phyloP scores from a whole-genome alignment of 306 rosid species.

The Aeschynomene evenia region DNA sequence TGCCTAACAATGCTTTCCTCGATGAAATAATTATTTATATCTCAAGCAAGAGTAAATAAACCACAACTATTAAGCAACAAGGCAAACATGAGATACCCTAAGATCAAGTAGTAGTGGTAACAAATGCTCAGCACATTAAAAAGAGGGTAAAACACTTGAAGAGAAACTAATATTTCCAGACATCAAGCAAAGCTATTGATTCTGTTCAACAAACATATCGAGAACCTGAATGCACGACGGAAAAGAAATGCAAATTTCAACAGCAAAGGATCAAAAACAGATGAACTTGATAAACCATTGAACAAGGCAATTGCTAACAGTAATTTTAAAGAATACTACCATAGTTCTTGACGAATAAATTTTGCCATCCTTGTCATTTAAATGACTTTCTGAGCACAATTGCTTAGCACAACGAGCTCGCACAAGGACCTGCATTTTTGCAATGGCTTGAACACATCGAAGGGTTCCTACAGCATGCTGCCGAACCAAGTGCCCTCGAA shows the following conservation, averaged over 20 bases:
- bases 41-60: conserved; percentile 8
- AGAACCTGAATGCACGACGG: too few relatives aligned
- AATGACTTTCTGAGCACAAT: conserved; percentile 29
- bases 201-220: background rate
- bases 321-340: conserved; percentile 49
- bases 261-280: too few relatives aligned
- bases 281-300: too few relatives aligned
- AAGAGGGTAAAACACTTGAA: background rate
- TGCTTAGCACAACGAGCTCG: conserved; percentile 67
- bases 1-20: background rate
- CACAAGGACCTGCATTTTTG: conserved; percentile 82
- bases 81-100: background rate
- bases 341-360: conserved; percentile 26
- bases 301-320: background rate
- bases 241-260: background rate
- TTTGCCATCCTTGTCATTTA: conserved; percentile 32
- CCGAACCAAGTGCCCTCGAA: conserved; percentile 92
- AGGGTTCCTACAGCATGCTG: conserved; percentile 88
- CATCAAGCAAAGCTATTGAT: background rate
- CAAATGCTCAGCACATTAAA: background rate
- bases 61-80: conserved; percentile 12
- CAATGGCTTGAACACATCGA: conserved; percentile 85
- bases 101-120: background rate
- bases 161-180: background rate
- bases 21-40: background rate